Percentiles rank a stretch among this genome's conserved stretches.
phyloP scores from a whole-genome alignment of 108 stramenopile genomes.

The Mediolabrus comicus region DNA sequence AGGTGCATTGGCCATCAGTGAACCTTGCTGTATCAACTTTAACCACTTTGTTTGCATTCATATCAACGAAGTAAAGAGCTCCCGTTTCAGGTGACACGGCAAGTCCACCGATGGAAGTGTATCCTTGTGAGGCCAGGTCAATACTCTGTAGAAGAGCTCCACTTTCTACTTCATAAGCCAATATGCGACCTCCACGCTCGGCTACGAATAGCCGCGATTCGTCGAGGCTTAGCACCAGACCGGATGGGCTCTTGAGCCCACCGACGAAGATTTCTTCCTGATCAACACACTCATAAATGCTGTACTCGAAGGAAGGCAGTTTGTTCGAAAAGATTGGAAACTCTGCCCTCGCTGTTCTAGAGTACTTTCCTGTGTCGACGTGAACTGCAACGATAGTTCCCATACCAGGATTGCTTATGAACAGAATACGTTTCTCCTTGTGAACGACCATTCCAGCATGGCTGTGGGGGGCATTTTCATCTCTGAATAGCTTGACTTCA shows the following conservation, averaged over 20 bases:
- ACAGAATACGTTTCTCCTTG: constrained; percentile 36
- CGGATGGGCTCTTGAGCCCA: constrained; percentile 28
- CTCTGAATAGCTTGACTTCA: constrained; percentile 34
- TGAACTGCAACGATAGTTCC: constrained; percentile 30
- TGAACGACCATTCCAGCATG: constrained; percentile 54
- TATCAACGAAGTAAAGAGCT: constrained; percentile 38
- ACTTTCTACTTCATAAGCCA: constrained; percentile 35
- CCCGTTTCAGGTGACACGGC: constrained; percentile 24
- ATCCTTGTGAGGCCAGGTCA: constrained; percentile 18
- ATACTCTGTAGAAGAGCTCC: constrained; percentile 30
- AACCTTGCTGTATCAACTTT: constrained; percentile 3
- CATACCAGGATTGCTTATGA: constrained; percentile 34
- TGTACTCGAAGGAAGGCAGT: constrained; percentile 51
- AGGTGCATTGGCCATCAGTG: constrained; percentile 12
- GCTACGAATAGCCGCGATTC: constrained; percentile 44
- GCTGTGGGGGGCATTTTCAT: background rate
- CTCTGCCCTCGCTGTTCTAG: constrained; percentile 51
- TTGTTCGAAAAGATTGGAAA: constrained; percentile 45
- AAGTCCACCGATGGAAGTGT: constrained; percentile 41
- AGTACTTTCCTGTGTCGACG: constrained; percentile 39
- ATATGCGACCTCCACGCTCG: constrained; percentile 35
- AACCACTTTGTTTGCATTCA: constrained; percentile 34
- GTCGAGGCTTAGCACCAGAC: constrained; percentile 40
- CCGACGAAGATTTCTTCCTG: constrained; percentile 28
- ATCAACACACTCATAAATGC: constrained; percentile 50